A percentile compares a stretch with the other conserved stretches of the same genome.
These are phyloP conservation scores for Fraxinus americana DNA, from an alignment of 257 asterid species.

Conservation along the genomic window DNA sequence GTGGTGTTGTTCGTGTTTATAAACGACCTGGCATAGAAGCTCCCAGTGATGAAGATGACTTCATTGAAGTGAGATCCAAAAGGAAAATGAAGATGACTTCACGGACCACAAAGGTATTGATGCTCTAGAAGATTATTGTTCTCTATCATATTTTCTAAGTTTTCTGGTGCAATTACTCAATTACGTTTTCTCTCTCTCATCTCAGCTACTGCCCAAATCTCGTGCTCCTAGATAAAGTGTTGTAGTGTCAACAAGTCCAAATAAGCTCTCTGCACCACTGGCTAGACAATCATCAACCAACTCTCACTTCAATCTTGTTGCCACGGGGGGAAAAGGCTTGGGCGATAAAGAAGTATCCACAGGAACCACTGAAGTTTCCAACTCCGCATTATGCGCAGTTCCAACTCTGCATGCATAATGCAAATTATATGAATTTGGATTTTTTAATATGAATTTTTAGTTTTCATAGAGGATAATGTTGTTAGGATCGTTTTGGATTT, in stretches of 20 bases:
- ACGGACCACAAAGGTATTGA: conserved; percentile 57
- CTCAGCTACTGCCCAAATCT: conserved; percentile 61
- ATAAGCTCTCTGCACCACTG: conserved; percentile 38
- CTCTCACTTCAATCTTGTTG: conserved; percentile 38
- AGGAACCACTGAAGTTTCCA: conserved; percentile 39
- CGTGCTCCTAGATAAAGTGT: conserved; percentile 47
- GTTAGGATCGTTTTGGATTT: too few relatives aligned
- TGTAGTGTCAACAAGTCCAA: conserved; percentile 45
- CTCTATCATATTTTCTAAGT: background rate
- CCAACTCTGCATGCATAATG: too few relatives aligned
- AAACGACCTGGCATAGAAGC: conserved; percentile 94
- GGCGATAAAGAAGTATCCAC: conserved; percentile 47
- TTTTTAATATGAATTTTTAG: too few relatives aligned
- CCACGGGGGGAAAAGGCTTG: conserved; percentile 48
- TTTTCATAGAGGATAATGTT: too few relatives aligned
- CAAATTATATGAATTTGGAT: too few relatives aligned
- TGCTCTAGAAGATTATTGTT: conserved; percentile 17
- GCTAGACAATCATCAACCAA: conserved; percentile 43
- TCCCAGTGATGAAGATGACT: conserved; percentile 94
- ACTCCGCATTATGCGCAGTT: too few relatives aligned
- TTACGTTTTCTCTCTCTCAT: conserved; percentile 16
- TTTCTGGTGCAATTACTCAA: conserved; percentile 5
- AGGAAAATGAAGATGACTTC: conserved; percentile 95
- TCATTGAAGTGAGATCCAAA: conserved; percentile 93
- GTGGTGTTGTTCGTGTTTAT: conserved; percentile 90